phyloP scores from a whole-genome alignment of 192 early-diverging fungal genomes.

The Funneliformis geosporum region DNA sequence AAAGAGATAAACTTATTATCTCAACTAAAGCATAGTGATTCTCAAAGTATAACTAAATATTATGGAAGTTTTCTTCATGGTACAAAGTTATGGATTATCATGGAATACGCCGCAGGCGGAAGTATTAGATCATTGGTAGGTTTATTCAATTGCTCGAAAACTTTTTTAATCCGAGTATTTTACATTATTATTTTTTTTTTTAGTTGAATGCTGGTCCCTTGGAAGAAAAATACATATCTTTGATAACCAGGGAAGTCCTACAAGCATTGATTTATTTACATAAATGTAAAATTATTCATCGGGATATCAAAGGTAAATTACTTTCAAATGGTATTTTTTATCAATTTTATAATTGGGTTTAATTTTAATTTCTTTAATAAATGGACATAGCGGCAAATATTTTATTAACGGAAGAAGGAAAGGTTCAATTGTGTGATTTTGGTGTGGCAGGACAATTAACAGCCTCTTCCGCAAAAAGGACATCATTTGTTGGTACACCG shows the following conservation, averaged over 20 bases:
- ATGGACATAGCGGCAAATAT: constrained; percentile 82
- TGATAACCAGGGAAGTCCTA: constrained; percentile 88
- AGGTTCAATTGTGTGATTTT: constrained; percentile 95
- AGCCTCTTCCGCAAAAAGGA: constrained; percentile 68
- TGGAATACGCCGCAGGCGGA: constrained; percentile 97
- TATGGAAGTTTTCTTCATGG: constrained; percentile 87
- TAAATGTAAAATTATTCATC: constrained; percentile 91
- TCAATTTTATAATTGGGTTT: neutral
- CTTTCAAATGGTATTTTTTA: neutral
- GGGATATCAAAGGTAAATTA: constrained; percentile 90
- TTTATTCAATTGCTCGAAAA: neutral
- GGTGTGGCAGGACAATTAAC: constrained; percentile 88
- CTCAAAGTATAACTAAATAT: constrained; percentile 91
- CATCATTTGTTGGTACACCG: constrained; percentile 95
- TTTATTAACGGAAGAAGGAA: constrained; percentile 83
- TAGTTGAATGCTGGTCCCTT: constrained; percentile 80
- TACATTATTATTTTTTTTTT: constrained; percentile 1
- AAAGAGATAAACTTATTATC: constrained; percentile 91
- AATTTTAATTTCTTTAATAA: neutral
- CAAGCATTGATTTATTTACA: constrained; percentile 91
- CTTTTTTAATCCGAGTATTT: neutral
- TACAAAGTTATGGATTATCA: constrained; percentile 96
- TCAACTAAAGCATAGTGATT: constrained; percentile 76
- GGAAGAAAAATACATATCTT: constrained; percentile 86
- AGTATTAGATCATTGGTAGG: constrained; percentile 78